A percentile compares a stretch with the other conserved stretches of the same genome.
Conservation (phyloP, 108 stramenopile genomes). For the Phaeodactylum tricornutum region DNA sequence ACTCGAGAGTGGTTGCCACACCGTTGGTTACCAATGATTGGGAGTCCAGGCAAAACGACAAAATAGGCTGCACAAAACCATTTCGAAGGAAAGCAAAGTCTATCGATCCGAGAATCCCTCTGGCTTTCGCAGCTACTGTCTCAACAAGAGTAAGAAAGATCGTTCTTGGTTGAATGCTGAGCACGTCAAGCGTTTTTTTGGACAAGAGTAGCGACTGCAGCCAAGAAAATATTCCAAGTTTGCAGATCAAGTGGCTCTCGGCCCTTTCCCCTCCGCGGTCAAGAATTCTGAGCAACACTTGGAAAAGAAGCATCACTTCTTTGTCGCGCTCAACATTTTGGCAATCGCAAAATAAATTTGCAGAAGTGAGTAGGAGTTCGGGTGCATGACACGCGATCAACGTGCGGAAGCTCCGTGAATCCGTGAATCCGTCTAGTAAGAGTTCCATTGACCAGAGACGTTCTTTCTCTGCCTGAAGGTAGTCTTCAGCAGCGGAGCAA, state of each 20-base stretch:
- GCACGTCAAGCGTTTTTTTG: neutral
- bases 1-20: too few relatives aligned
- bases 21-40: too few relatives aligned
- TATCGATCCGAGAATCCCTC: neutral
- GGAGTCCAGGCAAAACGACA: neutral
- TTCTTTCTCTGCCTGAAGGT: conserved; percentile 40
- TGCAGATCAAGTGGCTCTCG: conserved; percentile 13
- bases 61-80: neutral
- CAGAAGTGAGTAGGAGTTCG: conserved; percentile 58
- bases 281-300: conserved; percentile 18
- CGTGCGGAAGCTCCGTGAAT: conserved; percentile 48
- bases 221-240: conserved; percentile 35
- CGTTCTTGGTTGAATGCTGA: neutral
- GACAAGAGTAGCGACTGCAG: conserved; percentile 5
- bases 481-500: conserved; percentile 52
- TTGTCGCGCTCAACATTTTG: conserved; percentile 8
- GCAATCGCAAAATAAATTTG: conserved; percentile 22
- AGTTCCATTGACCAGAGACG: conserved; percentile 56
- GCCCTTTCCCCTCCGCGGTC: conserved; percentile 15
- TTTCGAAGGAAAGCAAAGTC: neutral
- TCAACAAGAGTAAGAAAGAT: neutral
- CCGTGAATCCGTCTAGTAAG: conserved; percentile 53
- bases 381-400: conserved; percentile 64
- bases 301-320: conserved; percentile 23
- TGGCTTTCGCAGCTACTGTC: neutral